Conservation (phyloP, 2,329 filamentous ascomycete genomes). For the Curvularia eragrostidis region DNA sequence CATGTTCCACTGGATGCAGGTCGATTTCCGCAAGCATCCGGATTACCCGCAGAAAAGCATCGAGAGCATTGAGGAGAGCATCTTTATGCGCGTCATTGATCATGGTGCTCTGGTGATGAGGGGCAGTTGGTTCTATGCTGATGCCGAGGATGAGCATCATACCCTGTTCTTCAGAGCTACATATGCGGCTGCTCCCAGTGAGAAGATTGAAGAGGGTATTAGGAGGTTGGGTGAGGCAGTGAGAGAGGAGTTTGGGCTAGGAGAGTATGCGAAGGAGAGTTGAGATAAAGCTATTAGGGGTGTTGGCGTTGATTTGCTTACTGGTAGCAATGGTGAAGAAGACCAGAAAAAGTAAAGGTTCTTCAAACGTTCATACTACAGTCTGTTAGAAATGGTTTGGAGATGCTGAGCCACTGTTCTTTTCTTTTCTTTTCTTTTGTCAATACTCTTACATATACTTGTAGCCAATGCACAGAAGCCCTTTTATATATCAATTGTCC, state of each 20-base stretch:
- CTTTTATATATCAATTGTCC: neutral
- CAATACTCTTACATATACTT: conserved; percentile 9
- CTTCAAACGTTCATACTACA: neutral
- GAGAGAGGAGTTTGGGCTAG: conserved; percentile 64
- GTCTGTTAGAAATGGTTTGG: neutral
- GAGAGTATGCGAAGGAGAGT: conserved; percentile 15
- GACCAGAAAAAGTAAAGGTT: neutral
- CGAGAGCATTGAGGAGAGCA: conserved; percentile 77
- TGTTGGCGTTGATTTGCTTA: neutral
- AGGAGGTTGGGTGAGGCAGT: conserved; percentile 76
- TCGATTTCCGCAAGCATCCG: conserved; percentile 73
- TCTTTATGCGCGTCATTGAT: conserved; percentile 79
- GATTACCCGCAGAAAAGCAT: conserved; percentile 59
- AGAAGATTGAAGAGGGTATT: conserved; percentile 59
- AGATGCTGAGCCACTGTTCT: neutral
- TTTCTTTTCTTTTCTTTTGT: neutral
- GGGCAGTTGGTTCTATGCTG: conserved; percentile 90
- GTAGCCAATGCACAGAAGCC: neutral
- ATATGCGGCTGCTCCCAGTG: conserved; percentile 75
- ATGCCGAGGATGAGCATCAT: conserved; percentile 63
- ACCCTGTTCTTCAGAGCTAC: conserved; percentile 89
- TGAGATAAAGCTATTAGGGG: neutral
- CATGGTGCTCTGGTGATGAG: conserved; percentile 80
- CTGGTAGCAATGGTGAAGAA: neutral
- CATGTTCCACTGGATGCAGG: conserved; percentile 91